Percentiles rank a stretch among this genome's conserved stretches.
These are phyloP conservation scores for Quercus phellos DNA, from an alignment of 331 rosid species.

Conservation along the genomic window DNA sequence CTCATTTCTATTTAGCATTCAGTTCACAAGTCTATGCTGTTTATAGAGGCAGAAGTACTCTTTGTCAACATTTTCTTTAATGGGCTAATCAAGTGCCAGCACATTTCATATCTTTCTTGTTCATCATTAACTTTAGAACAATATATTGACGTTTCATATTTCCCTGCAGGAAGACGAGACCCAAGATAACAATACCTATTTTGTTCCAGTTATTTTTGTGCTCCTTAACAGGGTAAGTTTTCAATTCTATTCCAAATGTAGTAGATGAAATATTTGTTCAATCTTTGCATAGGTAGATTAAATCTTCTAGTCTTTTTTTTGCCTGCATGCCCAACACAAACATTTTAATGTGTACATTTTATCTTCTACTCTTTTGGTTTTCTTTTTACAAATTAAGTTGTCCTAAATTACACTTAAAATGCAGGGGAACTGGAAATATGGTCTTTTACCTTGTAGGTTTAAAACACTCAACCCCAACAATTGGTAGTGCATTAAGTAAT, in stretches of 20 bases:
- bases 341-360: neutral
- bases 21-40: no score
- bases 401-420: neutral
- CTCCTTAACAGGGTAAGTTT: constrained; percentile 70
- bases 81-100: no score
- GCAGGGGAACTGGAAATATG: constrained; percentile 78
- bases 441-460: constrained; percentile 61
- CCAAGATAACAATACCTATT: constrained; percentile 53
- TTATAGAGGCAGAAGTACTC: no score
- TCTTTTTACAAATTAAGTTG: neutral
- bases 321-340: no score
- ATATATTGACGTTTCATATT: no score
- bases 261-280: no score
- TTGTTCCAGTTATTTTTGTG: constrained; percentile 49
- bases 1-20: no score
- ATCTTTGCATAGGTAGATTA: no score
- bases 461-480: constrained; percentile 56
- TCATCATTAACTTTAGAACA: no score
- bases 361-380: neutral
- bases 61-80: no score
- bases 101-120: no score
- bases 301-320: no score
- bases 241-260: neutral
- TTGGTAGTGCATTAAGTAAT: constrained; percentile 62
- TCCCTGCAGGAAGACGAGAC: constrained; percentile 48